These are phyloP conservation scores for Ogataea paraovalis DNA, from an alignment of 805 yeast species.

Conservation along the genomic window DNA sequence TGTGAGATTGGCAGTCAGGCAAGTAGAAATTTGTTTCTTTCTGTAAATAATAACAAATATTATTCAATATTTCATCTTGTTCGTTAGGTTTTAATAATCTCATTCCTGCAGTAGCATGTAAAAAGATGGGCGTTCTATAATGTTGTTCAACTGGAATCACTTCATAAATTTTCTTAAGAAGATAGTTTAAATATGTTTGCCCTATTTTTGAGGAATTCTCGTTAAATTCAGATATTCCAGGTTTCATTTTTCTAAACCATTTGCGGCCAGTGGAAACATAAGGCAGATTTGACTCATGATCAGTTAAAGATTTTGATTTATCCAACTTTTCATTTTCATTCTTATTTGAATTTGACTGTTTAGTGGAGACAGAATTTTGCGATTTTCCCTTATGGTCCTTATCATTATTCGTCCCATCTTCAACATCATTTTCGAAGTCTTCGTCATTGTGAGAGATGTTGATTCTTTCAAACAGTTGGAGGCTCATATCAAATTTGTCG, in stretches of 20 bases:
- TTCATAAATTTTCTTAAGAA: constrained; percentile 45
- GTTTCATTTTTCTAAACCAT: constrained; percentile 51
- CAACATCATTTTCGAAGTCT: not conserved
- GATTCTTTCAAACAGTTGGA: not conserved
- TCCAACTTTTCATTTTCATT: not conserved
- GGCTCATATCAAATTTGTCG: not conserved
- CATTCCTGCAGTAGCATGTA: constrained; percentile 72
- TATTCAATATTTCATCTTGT: constrained; percentile 38
- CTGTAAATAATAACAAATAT: constrained; percentile 47
- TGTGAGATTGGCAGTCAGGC: constrained; percentile 59
- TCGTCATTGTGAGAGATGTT: not conserved
- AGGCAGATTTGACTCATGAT: constrained; percentile 11
- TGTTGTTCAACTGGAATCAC: constrained; percentile 60
- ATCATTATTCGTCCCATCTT: not conserved
- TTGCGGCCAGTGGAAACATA: constrained; percentile 29
- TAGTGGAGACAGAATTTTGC: too few species aligned
- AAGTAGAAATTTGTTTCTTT: constrained; percentile 46
- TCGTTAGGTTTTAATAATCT: constrained; percentile 51
- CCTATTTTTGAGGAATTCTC: constrained; percentile 48
- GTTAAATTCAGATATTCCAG: constrained; percentile 54
- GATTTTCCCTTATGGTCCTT: not conserved
- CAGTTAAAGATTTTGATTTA: not conserved
- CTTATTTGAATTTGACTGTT: too few species aligned
- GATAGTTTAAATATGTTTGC: constrained; percentile 43
- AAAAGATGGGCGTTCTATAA: constrained; percentile 58